A percentile compares a stretch with the other conserved stretches of the same genome.
Evolutionary conservation across 1,284 basidiomycete genomes (phyloP).

Genomic region (Cyathus olla): DNA sequence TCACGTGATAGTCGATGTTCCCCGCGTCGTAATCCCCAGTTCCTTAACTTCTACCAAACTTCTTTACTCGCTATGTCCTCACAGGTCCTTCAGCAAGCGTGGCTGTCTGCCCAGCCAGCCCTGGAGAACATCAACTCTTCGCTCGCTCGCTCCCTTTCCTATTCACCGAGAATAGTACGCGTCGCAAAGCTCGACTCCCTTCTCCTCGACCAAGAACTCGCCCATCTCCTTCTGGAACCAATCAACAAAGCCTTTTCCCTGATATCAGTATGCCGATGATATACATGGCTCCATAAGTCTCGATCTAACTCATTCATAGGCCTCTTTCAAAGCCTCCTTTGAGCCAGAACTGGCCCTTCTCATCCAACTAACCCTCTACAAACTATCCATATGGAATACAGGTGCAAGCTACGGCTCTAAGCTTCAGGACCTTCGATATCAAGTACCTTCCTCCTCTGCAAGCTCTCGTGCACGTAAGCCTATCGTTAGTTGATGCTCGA

Average conservation of each 20-base stretch:
- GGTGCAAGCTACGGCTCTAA: conserved; percentile 92
- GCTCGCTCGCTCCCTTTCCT: conserved; percentile 34
- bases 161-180: conserved; percentile 67
- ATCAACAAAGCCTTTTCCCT: conserved; percentile 80
- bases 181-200: conserved; percentile 96
- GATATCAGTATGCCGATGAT: conserved; percentile 65
- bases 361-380: conserved; percentile 85
- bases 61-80: neutral
- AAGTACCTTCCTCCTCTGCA: conserved; percentile 32
- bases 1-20: no score
- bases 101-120: conserved; percentile 67
- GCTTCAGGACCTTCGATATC: conserved; percentile 87
- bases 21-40: no score
- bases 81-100: conserved; percentile 61
- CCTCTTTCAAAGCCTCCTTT: conserved; percentile 71
- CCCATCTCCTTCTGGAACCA: conserved; percentile 87
- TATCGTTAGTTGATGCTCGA: neutral
- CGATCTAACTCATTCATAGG: no score
- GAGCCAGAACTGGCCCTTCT: conserved; percentile 87
- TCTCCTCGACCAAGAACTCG: conserved; percentile 91
- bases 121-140: conserved; percentile 59
- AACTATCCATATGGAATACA: conserved; percentile 85
- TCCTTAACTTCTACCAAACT: no score
- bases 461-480: conserved; percentile 45
- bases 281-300: neutral